Percentiles rank a stretch among this genome's conserved stretches.
phyloP scores from a whole-genome alignment of 371 early-diverging fungal genomes.

The Mucor racemosus region DNA sequence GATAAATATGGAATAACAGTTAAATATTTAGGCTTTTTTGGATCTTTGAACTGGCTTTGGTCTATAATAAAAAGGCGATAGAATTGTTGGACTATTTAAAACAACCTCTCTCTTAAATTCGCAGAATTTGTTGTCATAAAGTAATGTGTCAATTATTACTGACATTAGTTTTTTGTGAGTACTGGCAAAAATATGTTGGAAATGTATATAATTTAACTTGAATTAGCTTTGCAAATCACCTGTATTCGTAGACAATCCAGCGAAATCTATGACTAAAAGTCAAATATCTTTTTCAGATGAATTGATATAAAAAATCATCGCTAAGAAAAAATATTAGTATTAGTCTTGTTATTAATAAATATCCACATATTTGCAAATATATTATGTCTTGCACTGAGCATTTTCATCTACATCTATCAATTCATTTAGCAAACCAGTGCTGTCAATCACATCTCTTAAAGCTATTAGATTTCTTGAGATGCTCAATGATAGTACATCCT shows the following conservation, averaged over 20 bases:
- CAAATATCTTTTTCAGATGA: slow-evolving; percentile 27
- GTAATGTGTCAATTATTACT: slow-evolving; percentile 15
- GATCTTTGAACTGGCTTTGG: slow-evolving; percentile 25
- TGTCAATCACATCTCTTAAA: slow-evolving; percentile 24
- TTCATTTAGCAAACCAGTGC: slow-evolving; percentile 20
- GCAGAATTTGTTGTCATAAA: slow-evolving; percentile 22
- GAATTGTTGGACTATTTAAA: slow-evolving; percentile 17
- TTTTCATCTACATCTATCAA: slow-evolving; percentile 26
- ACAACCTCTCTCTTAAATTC: slow-evolving; percentile 25
- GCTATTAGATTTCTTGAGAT: slow-evolving; percentile 18
- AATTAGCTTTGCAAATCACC: slow-evolving; percentile 20
- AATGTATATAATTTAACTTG: slow-evolving; percentile 27
- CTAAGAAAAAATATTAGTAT: slow-evolving; percentile 27
- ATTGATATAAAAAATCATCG: slow-evolving; percentile 27
- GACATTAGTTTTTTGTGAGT: slow-evolving; percentile 20
- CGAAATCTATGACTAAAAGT: slow-evolving; percentile 27
- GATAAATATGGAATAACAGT: slow-evolving; percentile 3
- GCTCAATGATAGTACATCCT: slow-evolving; percentile 21
- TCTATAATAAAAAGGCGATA: slow-evolving; percentile 26
- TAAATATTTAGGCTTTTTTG: slow-evolving; percentile 21
- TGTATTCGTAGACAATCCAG: slow-evolving; percentile 23
- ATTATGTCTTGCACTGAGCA: too few species aligned
- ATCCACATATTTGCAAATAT: slow-evolving; percentile 25
- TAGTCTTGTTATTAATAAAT: slow-evolving; percentile 22
- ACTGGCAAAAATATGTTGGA: slow-evolving; percentile 25